Conservation (phyloP, 352 stramenopile genomes). For the Globisporangium takayamanum region DNA sequence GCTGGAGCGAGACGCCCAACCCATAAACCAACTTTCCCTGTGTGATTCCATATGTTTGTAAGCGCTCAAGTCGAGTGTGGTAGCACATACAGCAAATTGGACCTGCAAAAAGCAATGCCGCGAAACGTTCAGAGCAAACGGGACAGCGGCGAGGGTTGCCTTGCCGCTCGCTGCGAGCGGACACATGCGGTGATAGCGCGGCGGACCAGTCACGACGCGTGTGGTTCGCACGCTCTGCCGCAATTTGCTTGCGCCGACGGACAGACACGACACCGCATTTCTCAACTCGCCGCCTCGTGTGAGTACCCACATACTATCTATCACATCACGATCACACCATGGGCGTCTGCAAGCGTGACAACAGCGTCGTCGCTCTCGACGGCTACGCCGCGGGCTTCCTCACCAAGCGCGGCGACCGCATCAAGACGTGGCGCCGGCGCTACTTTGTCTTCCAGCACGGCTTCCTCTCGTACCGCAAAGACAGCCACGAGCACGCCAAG, state of each 20-base stretch:
- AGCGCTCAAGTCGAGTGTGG: no score
- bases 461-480: conserved; percentile 53
- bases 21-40: no score
- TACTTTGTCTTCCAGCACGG: conserved; percentile 78
- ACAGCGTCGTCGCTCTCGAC: conserved; percentile 43
- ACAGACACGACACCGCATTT: not conserved
- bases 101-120: not conserved
- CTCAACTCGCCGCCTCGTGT: not conserved
- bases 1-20: no score
- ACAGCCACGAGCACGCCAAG: conserved; percentile 41
- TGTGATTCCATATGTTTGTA: no score
- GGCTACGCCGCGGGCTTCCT: conserved; percentile 68
- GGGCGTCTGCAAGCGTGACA: conserved; percentile 11
- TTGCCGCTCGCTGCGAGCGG: no score
- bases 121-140: not conserved
- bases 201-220: not conserved
- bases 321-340: conserved; percentile 1
- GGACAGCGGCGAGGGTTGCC: not conserved
- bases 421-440: conserved; percentile 75
- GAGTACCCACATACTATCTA: not conserved
- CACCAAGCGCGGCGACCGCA: conserved; percentile 49
- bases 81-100: not conserved
- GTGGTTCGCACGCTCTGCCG: not conserved
- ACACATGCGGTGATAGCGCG: not conserved
- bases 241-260: no score